Conservation (phyloP, 257 asterid genomes). For the Solanum bulbocastanum region DNA sequence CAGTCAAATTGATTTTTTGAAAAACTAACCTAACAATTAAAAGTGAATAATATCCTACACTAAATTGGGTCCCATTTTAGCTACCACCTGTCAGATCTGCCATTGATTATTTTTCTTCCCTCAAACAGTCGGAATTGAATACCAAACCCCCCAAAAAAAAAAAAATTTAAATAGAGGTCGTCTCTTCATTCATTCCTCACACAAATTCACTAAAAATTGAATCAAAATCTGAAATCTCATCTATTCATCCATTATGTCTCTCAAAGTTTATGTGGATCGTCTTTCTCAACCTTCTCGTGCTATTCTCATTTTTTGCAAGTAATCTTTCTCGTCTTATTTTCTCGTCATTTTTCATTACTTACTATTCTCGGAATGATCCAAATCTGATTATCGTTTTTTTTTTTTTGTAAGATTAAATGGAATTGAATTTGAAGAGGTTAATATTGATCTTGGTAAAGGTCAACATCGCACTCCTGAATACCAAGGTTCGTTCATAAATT, state of each 20-base stretch:
- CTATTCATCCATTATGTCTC: slow-evolving; percentile 19
- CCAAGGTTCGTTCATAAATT: slow-evolving; percentile 26
- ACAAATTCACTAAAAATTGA: not conserved
- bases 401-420: slow-evolving; percentile 40
- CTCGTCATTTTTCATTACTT: not conserved
- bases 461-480: slow-evolving; percentile 65
- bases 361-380: not conserved
- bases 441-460: slow-evolving; percentile 40
- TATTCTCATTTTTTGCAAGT: slow-evolving; percentile 86
- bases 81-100: not conserved
- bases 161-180: not conserved
- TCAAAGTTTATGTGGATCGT: slow-evolving; percentile 70
- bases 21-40: too few species aligned
- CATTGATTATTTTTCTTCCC: not conserved
- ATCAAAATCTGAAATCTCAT: not conserved
- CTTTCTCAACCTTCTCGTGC: slow-evolving; percentile 95
- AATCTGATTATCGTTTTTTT: not conserved
- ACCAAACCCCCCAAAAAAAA: not conserved
- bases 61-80: not conserved
- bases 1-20: rapidly evolving
- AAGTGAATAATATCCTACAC: not conserved
- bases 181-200: not conserved
- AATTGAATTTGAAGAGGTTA: slow-evolving; percentile 79
- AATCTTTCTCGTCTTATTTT: slow-evolving; percentile 11
- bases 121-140: not conserved